Evolutionary conservation across 2,329 filamentous ascomycete species (phyloP).

Genomic region (Aaosphaeria arxii): DNA sequence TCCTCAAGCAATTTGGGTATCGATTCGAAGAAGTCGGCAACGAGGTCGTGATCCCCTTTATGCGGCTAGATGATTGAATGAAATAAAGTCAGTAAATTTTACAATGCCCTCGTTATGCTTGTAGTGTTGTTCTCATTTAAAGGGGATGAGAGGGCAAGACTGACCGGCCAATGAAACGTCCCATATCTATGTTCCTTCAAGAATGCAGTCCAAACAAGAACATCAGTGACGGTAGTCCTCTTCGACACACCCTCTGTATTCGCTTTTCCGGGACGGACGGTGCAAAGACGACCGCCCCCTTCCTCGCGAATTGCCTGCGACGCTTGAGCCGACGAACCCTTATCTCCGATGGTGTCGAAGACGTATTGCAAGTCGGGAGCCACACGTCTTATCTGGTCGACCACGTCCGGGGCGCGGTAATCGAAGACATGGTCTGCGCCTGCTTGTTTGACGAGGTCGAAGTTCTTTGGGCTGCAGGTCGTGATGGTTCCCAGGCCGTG

Average conservation of each 20-base stretch:
- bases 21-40: constrained; percentile 37
- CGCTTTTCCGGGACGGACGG: constrained; percentile 41
- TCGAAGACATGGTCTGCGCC: constrained; percentile 24
- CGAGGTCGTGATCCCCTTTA: constrained; percentile 37
- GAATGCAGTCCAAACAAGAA: constrained; percentile 46
- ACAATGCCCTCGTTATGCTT: background rate
- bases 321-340: constrained; percentile 30
- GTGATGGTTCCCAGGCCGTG: constrained; percentile 3
- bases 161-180: constrained; percentile 35
- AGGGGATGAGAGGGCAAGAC: background rate
- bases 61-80: constrained; percentile 4
- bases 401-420: constrained; percentile 28
- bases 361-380: constrained; percentile 23
- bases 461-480: constrained; percentile 9
- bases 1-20: constrained; percentile 33
- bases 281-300: constrained; percentile 36
- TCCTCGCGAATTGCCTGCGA: constrained; percentile 26
- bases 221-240: constrained; percentile 37
- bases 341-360: constrained; percentile 46
- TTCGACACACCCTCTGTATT: constrained; percentile 36
- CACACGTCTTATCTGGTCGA: background rate
- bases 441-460: constrained; percentile 9
- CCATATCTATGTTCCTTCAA: constrained; percentile 40
- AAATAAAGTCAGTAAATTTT: too few relatives aligned
- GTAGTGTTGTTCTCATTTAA: background rate